Percentiles rank a stretch among this genome's conserved stretches.
Conservation (phyloP, 257 asterid species). For the Scutellaria minor region DNA sequence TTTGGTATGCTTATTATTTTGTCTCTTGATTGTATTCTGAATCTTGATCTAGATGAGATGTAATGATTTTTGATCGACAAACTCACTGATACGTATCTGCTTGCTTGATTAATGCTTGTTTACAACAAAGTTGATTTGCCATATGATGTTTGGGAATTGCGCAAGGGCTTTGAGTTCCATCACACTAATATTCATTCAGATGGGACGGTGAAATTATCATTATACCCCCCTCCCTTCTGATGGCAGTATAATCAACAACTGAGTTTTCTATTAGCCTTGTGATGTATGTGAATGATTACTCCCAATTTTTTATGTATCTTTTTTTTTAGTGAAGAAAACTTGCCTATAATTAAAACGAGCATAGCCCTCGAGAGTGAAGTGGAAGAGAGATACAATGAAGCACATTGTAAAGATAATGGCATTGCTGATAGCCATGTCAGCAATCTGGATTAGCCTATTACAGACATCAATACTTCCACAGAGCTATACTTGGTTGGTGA, state of each 20-base stretch:
- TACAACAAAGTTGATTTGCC: constrained; percentile 42
- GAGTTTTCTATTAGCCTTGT: background rate
- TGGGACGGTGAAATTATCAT: constrained; percentile 48
- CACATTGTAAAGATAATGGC: constrained; percentile 72
- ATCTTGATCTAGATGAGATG: constrained; percentile 1
- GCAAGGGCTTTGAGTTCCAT: constrained; percentile 78
- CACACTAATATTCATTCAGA: constrained; percentile 11
- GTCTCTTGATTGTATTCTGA: background rate
- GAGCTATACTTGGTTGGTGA: constrained; percentile 83
- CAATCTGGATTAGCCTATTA: constrained; percentile 74
- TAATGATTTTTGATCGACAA: background rate
- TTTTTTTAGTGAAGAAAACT: background rate
- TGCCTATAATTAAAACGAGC: background rate
- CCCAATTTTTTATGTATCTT: background rate
- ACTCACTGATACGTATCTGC: background rate
- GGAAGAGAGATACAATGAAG: constrained; percentile 61
- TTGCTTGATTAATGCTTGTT: background rate
- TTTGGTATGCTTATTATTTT: background rate
- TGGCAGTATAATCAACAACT: constrained; percentile 40
- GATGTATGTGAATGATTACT: background rate
- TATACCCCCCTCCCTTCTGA: constrained; percentile 57
- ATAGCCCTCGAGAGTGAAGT: constrained; percentile 25
- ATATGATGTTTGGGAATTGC: constrained; percentile 75
- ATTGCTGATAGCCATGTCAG: constrained; percentile 57
- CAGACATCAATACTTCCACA: constrained; percentile 63